Evolutionary conservation across 106 monocot genomes (phyloP).

Genomic region (Narthecium ossifragum): DNA sequence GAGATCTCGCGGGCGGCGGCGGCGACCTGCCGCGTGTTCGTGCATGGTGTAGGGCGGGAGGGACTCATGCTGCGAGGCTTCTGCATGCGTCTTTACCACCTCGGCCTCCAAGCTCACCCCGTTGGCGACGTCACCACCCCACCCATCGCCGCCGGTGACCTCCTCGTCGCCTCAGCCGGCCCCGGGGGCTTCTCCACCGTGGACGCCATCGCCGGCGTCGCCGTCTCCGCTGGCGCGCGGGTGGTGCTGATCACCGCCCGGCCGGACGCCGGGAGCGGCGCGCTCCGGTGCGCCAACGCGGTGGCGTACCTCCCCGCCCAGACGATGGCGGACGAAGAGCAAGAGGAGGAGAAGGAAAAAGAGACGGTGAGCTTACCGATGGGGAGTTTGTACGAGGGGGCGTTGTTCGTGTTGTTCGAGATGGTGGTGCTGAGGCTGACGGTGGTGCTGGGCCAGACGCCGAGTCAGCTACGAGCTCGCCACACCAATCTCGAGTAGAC

Average conservation of each 20-base stretch:
- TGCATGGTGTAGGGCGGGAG: slow-evolving; percentile 90
- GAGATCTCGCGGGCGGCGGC: slow-evolving; percentile 46
- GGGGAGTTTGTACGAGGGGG: slow-evolving; percentile 94
- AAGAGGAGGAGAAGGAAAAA: slow-evolving; percentile 13
- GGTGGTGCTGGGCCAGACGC: slow-evolving; percentile 28
- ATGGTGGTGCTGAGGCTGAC: slow-evolving; percentile 61
- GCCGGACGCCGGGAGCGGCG: slow-evolving; percentile 45
- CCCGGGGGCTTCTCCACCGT: slow-evolving; percentile 89
- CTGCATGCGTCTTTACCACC: slow-evolving; percentile 97
- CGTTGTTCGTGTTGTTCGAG: slow-evolving; percentile 95
- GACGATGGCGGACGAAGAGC: slow-evolving; percentile 88
- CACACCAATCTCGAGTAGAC: slow-evolving; percentile 85
- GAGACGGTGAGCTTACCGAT: slow-evolving; percentile 48
- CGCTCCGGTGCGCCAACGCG: slow-evolving; percentile 39
- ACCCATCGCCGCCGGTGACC: slow-evolving; percentile 56
- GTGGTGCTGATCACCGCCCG: slow-evolving; percentile 63
- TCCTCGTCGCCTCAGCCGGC: slow-evolving; percentile 87
- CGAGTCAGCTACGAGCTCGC: slow-evolving; percentile 44
- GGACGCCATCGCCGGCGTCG: slow-evolving; percentile 66
- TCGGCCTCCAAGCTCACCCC: slow-evolving; percentile 65
- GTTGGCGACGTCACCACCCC: slow-evolving; percentile 92
- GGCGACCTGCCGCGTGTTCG: slow-evolving; percentile 28
- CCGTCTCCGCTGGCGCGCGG: slow-evolving; percentile 48
- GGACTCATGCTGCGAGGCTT: slow-evolving; percentile 79
- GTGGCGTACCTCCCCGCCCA: slow-evolving; percentile 62